Evolutionary conservation across 805 yeast genomes (phyloP), one percentile per base, ranked within the genome.

Genomic region (Pichia paraexigua): DNA sequence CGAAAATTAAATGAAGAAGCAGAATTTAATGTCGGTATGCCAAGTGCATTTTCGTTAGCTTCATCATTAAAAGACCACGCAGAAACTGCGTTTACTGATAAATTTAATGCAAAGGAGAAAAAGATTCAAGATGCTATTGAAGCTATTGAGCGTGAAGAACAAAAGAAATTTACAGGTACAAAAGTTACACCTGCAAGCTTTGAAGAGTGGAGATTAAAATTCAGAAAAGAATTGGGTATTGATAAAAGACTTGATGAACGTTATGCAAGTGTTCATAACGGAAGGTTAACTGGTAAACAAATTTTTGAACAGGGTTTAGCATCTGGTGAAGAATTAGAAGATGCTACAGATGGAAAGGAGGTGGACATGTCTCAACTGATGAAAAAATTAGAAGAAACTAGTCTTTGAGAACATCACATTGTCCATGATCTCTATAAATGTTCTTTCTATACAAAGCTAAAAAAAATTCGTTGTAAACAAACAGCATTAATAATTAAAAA

Each of bases 251-350:
- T 79, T 51, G 68, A 67, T 37, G 70, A 73, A 48, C 74, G 87
- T 57, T 76, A 77, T 54, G 66, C 70, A 40, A 65, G 64, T n/a
- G 78, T 82, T 62, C 92, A 86, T 63, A 76, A 75, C 43, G 95
- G 94, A 9, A 86, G 83, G 67, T 68, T 90, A 62, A 83, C 95
- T 0, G 99, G 99, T 24, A 78, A 80, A 60, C 92, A 89, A 68
- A 86, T 94, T 54, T 92, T 92, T 63, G 98, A 90, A 63, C 77
- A 77, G 61, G 98, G 98, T 44, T 76, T 94, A 59, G 95, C 86
- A 42, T 84, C 83, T 48, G 82, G 71, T 24, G 91, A 80, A 43
- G 83, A 76, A 43, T 75, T 70, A 15, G 80, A 73, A 7, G 78
- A 64, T 3, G 56, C 46, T 25, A 58, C 47, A 20, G 59, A 51